Evolutionary conservation across 164 flowering plant species (phyloP).

Genomic region (Aristolochia contorta): DNA sequence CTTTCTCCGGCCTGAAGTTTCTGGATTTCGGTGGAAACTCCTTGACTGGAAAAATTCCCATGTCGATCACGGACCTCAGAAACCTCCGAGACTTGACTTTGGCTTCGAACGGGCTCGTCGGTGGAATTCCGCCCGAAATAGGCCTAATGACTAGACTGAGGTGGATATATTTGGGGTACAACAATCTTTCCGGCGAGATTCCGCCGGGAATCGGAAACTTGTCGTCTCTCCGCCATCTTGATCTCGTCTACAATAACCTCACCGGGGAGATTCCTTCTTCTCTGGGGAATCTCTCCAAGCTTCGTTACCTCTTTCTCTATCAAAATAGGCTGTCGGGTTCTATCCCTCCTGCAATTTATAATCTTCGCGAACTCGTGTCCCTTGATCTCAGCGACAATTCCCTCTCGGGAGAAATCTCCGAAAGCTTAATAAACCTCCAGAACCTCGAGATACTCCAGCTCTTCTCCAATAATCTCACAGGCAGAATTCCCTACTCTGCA

Average conservation of each 20-base stretch:
- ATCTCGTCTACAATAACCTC: slow-evolving; percentile 75
- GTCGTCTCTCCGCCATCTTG: slow-evolving; percentile 54
- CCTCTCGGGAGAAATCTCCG: slow-evolving; percentile 66
- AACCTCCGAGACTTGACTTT: slow-evolving; percentile 24
- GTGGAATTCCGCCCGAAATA: slow-evolving; percentile 43
- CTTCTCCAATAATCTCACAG: slow-evolving; percentile 57
- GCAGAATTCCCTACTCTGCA: slow-evolving; percentile 50
- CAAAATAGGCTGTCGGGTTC: slow-evolving; percentile 53
- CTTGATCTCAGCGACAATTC: slow-evolving; percentile 74
- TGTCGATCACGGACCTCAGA: slow-evolving; percentile 25
- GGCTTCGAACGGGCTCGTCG: slow-evolving; percentile 43
- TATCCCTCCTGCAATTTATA: slow-evolving; percentile 44
- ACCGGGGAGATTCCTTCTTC: slow-evolving; percentile 60
- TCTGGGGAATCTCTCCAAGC: slow-evolving; percentile 51
- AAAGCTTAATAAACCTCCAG: slow-evolving; percentile 32
- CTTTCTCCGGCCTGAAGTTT: slow-evolving; percentile 25
- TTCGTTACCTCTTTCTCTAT: slow-evolving; percentile 59
- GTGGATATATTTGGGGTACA: slow-evolving; percentile 76
- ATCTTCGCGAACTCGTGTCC: slow-evolving; percentile 41
- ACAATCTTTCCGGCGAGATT: slow-evolving; percentile 64
- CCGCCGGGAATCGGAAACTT: slow-evolving; percentile 50
- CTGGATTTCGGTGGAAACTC: slow-evolving; percentile 65
- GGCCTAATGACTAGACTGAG: slow-evolving; percentile 45
- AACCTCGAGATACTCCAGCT: slow-evolving; percentile 62
- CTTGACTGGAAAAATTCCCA: slow-evolving; percentile 31